Base-by-base conservation (phyloP, 2,329 filamentous ascomycete genomes). In the Fusarium redolens region DNA sequence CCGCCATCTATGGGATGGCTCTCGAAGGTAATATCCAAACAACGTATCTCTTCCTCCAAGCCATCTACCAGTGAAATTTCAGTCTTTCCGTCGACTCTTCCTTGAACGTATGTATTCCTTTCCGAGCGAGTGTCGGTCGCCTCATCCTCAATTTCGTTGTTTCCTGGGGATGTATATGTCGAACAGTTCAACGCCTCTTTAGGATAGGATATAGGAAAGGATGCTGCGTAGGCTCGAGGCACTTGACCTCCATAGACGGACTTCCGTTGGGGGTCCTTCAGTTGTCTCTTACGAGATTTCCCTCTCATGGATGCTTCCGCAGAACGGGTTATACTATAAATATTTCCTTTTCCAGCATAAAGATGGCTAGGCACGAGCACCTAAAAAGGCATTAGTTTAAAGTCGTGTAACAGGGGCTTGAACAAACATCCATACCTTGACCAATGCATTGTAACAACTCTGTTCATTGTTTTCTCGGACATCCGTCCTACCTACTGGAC, bases 41-140 rank as follows among this genome's bases (percentile, higher is more conserved):
- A 63, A 31, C 35, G 25, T 40, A 65, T 43, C 43, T 43, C 41
- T 28, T 60, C 44, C 33, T 58, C 51, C 52, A 73, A 25, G 17
- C 35, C 59, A 37, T 73, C 18, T 48, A 64, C 44, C 43, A 17
- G 28, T 10, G 51, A 40, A 50, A 38, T 37, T 35, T 41, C 52
- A 35, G 48, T 7, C 14, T 15, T 45, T 40, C 60, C 43, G 7
- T 31, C 17, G 14, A 31, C 18, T 25, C n/a, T 47, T 58, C 33
- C n/a, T 25, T 65, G 45, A 72, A 72, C 30, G 61, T 68, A 68
- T 63, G 44, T 47, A 47, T 40, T 61, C 43, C 25, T 67, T 47
- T 62, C 20, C n/a, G 57, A 25, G 30, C 17, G 10, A 11, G 40
- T 54, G 5, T 33, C 44, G 61, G 48, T 48, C 33, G n/a, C 20